phyloP scores from a whole-genome alignment of 441 rosid genomes.

The Jatropha multifida region DNA sequence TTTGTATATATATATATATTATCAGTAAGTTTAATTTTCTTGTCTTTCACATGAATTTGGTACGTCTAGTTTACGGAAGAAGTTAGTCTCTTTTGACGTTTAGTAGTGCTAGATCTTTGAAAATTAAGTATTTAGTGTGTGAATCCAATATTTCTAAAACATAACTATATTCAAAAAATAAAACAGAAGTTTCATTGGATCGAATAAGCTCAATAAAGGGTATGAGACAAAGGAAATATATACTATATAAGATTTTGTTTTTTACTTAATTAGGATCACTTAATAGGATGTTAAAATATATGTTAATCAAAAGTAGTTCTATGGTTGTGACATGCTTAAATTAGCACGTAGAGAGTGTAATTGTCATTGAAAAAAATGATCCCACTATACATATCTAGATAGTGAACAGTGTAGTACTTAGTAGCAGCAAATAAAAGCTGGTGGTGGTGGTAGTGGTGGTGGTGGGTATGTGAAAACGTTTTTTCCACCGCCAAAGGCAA shows the following conservation, averaged over 20 bases:
- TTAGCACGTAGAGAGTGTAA: background rate
- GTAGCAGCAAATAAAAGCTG: background rate
- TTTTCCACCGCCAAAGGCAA: constrained; percentile 24
- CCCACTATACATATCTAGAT: background rate
- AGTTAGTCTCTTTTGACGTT: background rate
- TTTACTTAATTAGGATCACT: no score
- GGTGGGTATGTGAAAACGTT: constrained; percentile 31
- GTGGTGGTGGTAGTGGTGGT: constrained; percentile 24
- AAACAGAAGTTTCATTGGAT: no score
- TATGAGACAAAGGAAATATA: no score
- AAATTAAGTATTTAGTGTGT: no score
- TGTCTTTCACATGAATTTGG: background rate
- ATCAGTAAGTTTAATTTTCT: background rate
- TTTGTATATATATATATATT: background rate
- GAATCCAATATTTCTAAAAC: no score
- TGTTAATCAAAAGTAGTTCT: no score
- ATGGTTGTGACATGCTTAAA: no score
- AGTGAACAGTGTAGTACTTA: background rate
- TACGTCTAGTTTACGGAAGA: no score
- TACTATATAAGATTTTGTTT: no score
- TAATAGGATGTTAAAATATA: no score
- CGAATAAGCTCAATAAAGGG: no score
- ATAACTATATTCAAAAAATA: no score
- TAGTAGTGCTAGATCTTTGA: background rate
- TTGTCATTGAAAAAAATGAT: background rate